phyloP scores from a whole-genome alignment of 352 stramenopile species.

The Phytophthora foliorum region DNA sequence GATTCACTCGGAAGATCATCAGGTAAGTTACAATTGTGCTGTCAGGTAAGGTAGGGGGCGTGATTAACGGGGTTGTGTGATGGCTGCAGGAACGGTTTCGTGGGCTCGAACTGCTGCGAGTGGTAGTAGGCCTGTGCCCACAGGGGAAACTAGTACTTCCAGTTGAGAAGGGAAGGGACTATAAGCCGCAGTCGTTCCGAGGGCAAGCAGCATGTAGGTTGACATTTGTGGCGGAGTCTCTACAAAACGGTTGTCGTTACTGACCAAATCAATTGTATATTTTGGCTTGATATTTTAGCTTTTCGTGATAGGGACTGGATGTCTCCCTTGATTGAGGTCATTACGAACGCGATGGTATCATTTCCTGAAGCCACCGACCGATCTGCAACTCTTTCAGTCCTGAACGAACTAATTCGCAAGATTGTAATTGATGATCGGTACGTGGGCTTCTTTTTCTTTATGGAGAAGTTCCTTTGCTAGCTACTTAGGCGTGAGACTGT shows the following conservation, averaged over 20 bases:
- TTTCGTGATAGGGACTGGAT: slow-evolving; percentile 63
- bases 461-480: background rate
- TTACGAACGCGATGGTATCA: slow-evolving; percentile 80
- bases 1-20: slow-evolving; percentile 45
- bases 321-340: slow-evolving; percentile 61
- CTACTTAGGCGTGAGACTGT: background rate
- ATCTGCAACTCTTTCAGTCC: slow-evolving; percentile 41
- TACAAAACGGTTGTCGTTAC: background rate
- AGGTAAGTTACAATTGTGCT: slow-evolving; percentile 33
- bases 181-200: slow-evolving; percentile 23
- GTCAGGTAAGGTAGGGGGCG: too few species aligned
- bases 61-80: background rate
- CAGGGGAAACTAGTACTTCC: slow-evolving; percentile 25
- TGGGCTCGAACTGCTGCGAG: slow-evolving; percentile 44
- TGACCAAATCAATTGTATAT: slow-evolving; percentile 1
- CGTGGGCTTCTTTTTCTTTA: background rate
- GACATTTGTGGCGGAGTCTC: background rate
- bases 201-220: slow-evolving; percentile 28
- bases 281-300: slow-evolving; percentile 29
- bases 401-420: slow-evolving; percentile 52
- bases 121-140: slow-evolving; percentile 25
- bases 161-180: background rate
- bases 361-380: slow-evolving; percentile 56
- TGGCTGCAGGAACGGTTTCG: slow-evolving; percentile 37
- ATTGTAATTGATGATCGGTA: slow-evolving; percentile 52